Evolutionary conservation across 1,139 yeast species (phyloP), one percentile per base, ranked within the genome.

Genomic region (Pichia sp.): DNA sequence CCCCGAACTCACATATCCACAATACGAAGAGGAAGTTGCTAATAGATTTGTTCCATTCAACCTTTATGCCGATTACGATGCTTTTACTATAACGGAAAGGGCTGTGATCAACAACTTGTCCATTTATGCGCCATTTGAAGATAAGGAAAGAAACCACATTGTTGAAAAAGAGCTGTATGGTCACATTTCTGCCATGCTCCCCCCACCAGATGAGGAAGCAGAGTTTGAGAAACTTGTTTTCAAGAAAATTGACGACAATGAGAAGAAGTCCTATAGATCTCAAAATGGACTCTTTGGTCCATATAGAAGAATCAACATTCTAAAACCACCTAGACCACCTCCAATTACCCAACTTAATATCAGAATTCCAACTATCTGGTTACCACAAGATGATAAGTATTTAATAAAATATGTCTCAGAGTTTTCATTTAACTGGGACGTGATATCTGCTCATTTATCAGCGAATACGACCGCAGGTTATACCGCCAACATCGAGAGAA

Each of bases 341-440:
- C 71, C 81, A 19, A 63, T 83, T 44, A 78, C 78, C 51, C 83
- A 85, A 51, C 66, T 88, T 44, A 88, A 84, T 44, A 72, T 73
- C 46, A 66, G 97, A 44, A 79, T 91, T 1, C 96, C 96, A 2
- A 86, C 97, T 0, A 84, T 87, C 31, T 91, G 98, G 98, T 67
- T 87, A 15, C 96, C 97, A 0, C 87, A 81, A 48, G 98, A 91
- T 56, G 98, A 91, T 53, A 80, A 79, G 45, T 69, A 72, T 45
- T 69, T 91, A 46, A 77, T 87, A 39, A 80, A 76, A 48, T 76
- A 83, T 40, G 94, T 87, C 29, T 85, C 87, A 16, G 91, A 88
- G 44, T 88, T 79, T 55, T 77, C 86, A 11, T 87, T 85, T 61
- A 91, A 91, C 55, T 91, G 98, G 98, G 91, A 81, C 42, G 71